These are phyloP conservation scores for Cladobotryum mycophilum DNA, from an alignment of 2,329 filamentous ascomycete species.

Conservation along the genomic window DNA sequence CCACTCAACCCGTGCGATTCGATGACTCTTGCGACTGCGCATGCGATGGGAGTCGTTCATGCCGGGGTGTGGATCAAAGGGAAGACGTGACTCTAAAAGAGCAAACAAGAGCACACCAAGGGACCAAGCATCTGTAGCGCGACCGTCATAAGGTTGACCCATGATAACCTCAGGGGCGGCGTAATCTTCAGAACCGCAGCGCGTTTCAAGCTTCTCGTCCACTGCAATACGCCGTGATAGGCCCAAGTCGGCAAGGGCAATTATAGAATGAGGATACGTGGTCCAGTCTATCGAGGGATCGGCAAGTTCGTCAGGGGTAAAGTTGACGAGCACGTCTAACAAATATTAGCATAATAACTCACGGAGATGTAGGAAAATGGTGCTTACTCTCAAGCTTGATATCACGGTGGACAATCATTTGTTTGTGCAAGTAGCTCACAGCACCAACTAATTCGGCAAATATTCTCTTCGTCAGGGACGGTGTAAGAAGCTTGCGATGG, in stretches of 20 bases:
- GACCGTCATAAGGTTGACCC: conserved; percentile 89
- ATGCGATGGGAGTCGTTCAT: conserved; percentile 70
- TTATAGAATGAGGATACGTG: conserved; percentile 71
- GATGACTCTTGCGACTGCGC: conserved; percentile 77
- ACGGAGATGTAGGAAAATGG: conserved; percentile 14
- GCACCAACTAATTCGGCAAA: conserved; percentile 86
- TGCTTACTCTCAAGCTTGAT: conserved; percentile 88
- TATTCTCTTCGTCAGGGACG: conserved; percentile 69
- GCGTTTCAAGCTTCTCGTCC: conserved; percentile 82
- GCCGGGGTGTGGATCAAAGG: conserved; percentile 83
- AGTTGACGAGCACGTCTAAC: conserved; percentile 83
- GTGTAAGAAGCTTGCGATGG: conserved; percentile 60
- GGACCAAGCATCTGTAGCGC: conserved; percentile 89
- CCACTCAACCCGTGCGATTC: conserved; percentile 96
- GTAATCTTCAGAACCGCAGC: conserved; percentile 95
- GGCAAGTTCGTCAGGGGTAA: conserved; percentile 62
- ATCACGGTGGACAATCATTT: conserved; percentile 89
- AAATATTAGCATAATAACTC: conserved; percentile 5
- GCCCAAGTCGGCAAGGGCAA: conserved; percentile 87
- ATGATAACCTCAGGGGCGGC: conserved; percentile 94
- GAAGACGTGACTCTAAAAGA: conserved; percentile 83
- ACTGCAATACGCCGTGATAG: conserved; percentile 80
- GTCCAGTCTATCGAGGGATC: conserved; percentile 60
- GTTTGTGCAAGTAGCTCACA: conserved; percentile 75
- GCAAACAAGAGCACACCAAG: conserved; percentile 90